Base-by-base conservation (phyloP, 1,284 basidiomycete species). In the Vanrija pseudolonga region DNA sequence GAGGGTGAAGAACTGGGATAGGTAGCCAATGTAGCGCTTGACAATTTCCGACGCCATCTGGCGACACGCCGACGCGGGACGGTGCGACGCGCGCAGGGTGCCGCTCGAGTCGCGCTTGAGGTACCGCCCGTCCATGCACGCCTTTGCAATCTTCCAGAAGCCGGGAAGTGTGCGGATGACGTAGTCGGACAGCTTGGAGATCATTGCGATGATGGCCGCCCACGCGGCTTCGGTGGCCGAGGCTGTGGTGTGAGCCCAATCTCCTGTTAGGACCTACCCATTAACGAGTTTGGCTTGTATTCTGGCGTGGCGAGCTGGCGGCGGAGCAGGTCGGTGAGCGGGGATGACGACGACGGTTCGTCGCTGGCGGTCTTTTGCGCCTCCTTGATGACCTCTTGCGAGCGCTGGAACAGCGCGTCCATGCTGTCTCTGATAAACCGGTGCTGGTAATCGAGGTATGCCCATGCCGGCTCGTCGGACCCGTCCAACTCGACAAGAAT, bases 361-460 rank as follows among this genome's bases (percentile, higher is more conserved):
- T n/a, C 46, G 1, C 51, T 49, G 0, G 58, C 58, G 6, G 12
- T 37, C 11, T 26, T 28, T 20, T 40, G 49, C 15, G 54, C 49
- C 14, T 89, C 77, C 74, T 83, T 77, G 54, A 90, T 79, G 17
- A 76, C 69, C n/a, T 80, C 77, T 18, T 81, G 71, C 12, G 83
- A 80, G 45, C 80, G 77, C 39, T 81, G 80, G 71, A 86, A 88
- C 0, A 85, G 80, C 23, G 81, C 80, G 58, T 83, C 84, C 83
- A 98, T 88, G 57, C 86, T 83, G 28, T 85, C 82, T 60, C 92
- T 78, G 48, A 97, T 89, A 66, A 90, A 84, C 45, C 84, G 83
- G 71, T 98, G 92, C 63, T 98, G 94, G 52, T 86, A 85, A 67
- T 98, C 95, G 62, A 98, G 88, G 72, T 90, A 98, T 18, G 87